A percentile compares a stretch with the other conserved stretches of the same genome.
Evolutionary conservation across 371 early-diverging fungal genomes (phyloP).

Genomic region (Capniomyces stellatus): DNA sequence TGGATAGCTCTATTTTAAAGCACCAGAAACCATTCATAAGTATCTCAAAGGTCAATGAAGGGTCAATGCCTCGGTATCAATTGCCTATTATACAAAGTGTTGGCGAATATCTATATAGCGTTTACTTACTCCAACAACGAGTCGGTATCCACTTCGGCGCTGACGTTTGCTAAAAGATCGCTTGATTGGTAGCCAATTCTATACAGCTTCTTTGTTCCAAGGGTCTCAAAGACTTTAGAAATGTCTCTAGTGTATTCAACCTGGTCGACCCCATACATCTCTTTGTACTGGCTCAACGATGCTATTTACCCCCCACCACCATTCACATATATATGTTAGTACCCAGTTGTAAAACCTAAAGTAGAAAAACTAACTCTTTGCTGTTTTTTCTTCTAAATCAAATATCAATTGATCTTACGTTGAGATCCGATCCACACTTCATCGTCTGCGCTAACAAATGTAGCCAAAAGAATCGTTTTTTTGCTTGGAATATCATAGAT

Average conservation of each 20-base stretch:
- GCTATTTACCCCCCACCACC: constrained; percentile 2
- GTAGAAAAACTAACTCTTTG: too few relatives aligned
- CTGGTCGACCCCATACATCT: constrained; percentile 41
- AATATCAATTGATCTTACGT: too few relatives aligned
- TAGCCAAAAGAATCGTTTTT: constrained; percentile 43
- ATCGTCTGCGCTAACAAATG: constrained; percentile 46
- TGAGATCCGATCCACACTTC: constrained; percentile 74
- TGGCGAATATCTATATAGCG: constrained; percentile 21
- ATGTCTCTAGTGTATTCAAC: constrained; percentile 34
- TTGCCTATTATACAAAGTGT: too few relatives aligned
- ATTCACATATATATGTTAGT: not conserved
- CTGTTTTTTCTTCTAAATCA: too few relatives aligned
- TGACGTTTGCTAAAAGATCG: constrained; percentile 6
- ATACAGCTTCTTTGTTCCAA: constrained; percentile 21
- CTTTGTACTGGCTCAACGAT: constrained; percentile 26
- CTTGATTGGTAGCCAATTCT: constrained; percentile 24
- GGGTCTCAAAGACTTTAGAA: constrained; percentile 14
- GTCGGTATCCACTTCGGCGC: constrained; percentile 18
- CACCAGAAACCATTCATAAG: too few relatives aligned
- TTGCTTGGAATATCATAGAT: constrained; percentile 43
- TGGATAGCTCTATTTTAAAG: constrained; percentile 33
- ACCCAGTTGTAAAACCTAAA: too few relatives aligned
- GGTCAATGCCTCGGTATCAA: too few relatives aligned
- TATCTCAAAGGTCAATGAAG: too few relatives aligned
- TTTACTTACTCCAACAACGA: constrained; percentile 8